These are phyloP conservation scores for Talaromyces thailandensis DNA, from an alignment of 495 filamentous ascomycete genomes.

Conservation along the genomic window DNA sequence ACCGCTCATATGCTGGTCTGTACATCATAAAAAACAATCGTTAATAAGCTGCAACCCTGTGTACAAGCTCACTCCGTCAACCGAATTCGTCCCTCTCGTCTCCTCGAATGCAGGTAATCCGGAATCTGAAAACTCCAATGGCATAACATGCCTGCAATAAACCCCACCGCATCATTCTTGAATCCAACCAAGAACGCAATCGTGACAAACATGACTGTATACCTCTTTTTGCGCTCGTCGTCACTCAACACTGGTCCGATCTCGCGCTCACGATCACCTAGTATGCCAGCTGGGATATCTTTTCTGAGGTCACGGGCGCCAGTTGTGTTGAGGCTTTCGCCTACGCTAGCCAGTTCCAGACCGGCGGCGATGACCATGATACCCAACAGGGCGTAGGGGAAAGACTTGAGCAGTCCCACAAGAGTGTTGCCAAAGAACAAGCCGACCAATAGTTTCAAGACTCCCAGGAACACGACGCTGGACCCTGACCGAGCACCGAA, in stretches of 20 bases:
- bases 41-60: not conserved
- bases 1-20: not conserved
- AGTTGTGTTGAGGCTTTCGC: conserved; percentile 66
- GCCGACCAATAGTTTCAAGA: conserved; percentile 67
- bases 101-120: conserved; percentile 20
- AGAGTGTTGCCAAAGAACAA: conserved; percentile 62
- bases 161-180: conserved; percentile 80
- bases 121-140: conserved; percentile 45
- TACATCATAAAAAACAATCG: not conserved
- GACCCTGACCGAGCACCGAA: conserved; percentile 86
- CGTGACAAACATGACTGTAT: conserved; percentile 84
- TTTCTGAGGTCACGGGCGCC: conserved; percentile 52
- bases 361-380: conserved; percentile 87
- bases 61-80: conserved; percentile 12
- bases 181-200: conserved; percentile 75
- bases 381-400: conserved; percentile 67
- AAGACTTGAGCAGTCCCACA: conserved; percentile 53
- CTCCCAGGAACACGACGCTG: conserved; percentile 69
- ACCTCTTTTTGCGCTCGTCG: conserved; percentile 57
- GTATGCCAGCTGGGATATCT: conserved; percentile 12
- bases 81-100: conserved; percentile 24
- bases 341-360: conserved; percentile 74
- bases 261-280: conserved; percentile 31
- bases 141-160: conserved; percentile 69
- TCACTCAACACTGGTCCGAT: conserved; percentile 38